Evolutionary conservation across 176 grass and related monocot species (phyloP).

Genomic region (Avena insularis): DNA sequence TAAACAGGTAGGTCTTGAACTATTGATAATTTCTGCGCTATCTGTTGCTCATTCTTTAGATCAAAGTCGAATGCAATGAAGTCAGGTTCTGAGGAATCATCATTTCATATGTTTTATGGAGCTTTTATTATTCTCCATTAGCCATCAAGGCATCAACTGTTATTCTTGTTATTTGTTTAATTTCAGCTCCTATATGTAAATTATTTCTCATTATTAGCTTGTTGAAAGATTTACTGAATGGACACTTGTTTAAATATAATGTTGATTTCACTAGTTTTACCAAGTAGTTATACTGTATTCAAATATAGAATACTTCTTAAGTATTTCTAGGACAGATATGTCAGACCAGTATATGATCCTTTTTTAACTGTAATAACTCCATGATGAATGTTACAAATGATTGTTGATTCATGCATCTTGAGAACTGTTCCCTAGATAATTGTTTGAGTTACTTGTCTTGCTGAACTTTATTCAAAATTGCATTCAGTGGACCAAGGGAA

Average conservation of each 20-base stretch:
- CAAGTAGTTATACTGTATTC: not conserved
- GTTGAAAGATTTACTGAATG: not conserved
- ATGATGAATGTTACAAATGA: not conserved
- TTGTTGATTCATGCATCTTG: not conserved
- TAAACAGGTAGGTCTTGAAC: constrained; percentile 57
- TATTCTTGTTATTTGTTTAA: not conserved
- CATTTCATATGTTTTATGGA: not conserved
- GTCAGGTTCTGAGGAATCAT: not conserved
- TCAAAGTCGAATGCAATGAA: not conserved
- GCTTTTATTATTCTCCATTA: not conserved
- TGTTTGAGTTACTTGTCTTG: not conserved
- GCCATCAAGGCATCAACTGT: not conserved
- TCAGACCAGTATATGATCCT: not conserved
- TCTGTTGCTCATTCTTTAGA: not conserved
- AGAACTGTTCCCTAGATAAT: not conserved
- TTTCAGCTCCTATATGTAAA: not conserved
- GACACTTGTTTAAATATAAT: not conserved
- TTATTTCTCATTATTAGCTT: not conserved
- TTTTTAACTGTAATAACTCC: not conserved
- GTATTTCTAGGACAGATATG: not conserved
- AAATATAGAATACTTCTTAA: not conserved
- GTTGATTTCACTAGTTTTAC: not conserved
- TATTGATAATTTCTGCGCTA: not conserved
- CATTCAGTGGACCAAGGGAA: constrained; percentile 58
- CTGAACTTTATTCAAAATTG: not conserved